Conservation (phyloP, 345 rosid species). For the Gossypium longicalyx region DNA sequence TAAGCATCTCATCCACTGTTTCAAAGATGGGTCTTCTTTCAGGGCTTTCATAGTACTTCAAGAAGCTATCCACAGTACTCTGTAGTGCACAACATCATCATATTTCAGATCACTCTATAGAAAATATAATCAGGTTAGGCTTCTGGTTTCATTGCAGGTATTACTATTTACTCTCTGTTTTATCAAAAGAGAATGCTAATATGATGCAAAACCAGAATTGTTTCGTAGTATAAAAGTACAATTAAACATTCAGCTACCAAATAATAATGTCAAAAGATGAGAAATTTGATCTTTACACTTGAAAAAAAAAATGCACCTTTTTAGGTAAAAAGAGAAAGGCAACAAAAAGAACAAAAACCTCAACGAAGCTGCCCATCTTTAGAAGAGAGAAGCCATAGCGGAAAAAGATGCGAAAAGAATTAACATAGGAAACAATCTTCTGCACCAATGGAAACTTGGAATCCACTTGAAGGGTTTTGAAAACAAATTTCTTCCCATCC, state of each 20-base stretch:
- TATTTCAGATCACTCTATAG: neutral
- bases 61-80: conserved; percentile 52
- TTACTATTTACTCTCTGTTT: neutral
- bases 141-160: neutral
- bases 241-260: neutral
- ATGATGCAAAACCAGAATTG: neutral
- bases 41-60: conserved; percentile 64
- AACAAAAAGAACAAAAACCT: conserved; percentile 31
- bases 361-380: conserved; percentile 61
- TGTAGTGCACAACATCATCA: conserved; percentile 29
- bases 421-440: conserved; percentile 53
- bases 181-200: neutral
- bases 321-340: neutral
- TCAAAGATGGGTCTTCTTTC: conserved; percentile 69
- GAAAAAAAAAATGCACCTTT: neutral
- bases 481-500: conserved; percentile 61
- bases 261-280: too few relatives aligned
- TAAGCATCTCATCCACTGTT: conserved; percentile 83
- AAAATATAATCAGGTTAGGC: neutral
- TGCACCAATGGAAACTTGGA: conserved; percentile 41
- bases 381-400: conserved; percentile 80
- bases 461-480: conserved; percentile 47
- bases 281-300: too few relatives aligned
- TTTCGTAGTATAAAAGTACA: neutral
- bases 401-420: conserved; percentile 46